Conservation (phyloP, 306 rosid species). For the Dryas alaskensis region DNA sequence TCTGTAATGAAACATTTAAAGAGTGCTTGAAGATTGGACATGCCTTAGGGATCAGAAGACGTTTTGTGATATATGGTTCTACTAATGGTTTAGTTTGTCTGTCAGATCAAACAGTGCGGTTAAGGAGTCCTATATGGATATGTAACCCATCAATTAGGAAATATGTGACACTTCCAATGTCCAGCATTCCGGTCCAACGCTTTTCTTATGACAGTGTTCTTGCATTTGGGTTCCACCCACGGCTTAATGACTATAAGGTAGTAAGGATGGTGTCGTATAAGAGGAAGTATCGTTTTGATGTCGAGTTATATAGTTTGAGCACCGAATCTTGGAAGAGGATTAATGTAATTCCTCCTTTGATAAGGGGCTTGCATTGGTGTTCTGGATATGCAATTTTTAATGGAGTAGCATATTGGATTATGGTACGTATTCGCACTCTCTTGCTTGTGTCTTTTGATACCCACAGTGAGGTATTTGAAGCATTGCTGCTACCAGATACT, state of each 20-base stretch:
- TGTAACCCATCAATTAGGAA: slow-evolving; percentile 2
- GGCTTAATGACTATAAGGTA: slow-evolving; percentile 8
- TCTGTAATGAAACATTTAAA: not conserved
- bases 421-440: not conserved
- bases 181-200: not conserved
- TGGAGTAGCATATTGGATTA: not conserved
- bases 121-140: not conserved
- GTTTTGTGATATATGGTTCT: not conserved
- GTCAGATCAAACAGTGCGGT: not conserved
- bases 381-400: not conserved
- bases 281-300: not conserved
- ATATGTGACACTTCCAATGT: not conserved
- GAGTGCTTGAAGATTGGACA: not conserved
- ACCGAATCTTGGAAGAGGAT: slow-evolving; percentile 3
- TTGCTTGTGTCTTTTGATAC: slow-evolving; percentile 4
- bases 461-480: slow-evolving; percentile 5
- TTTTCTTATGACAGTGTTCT: not conserved
- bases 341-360: not conserved
- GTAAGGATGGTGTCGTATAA: not conserved
- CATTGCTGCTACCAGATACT: not conserved
- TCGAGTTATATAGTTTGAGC: not conserved
- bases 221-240: not conserved
- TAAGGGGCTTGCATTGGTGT: not conserved
- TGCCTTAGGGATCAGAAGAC: not conserved
- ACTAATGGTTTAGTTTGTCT: not conserved